These are phyloP conservation scores for Tolypocladium nubicola DNA, from an alignment of 2,329 filamentous ascomycete species.

Conservation along the genomic window DNA sequence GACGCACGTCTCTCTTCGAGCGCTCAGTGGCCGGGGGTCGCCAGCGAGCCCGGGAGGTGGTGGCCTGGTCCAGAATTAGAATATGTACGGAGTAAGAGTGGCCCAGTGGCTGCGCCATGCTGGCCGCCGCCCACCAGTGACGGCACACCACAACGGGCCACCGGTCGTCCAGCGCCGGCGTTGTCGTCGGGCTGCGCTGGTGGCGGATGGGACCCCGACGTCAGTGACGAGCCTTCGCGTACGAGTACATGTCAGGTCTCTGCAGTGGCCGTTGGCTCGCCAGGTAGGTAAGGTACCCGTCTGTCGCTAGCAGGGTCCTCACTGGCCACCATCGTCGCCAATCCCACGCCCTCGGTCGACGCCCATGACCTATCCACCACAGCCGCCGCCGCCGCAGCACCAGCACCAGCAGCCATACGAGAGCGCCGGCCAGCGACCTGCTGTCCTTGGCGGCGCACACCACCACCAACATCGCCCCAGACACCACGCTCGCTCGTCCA, in stretches of 20 bases:
- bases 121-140: conserved; percentile 4
- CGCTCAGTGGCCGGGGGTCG: not conserved
- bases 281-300: not conserved
- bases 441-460: not conserved
- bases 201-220: not conserved
- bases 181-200: not conserved
- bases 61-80: conserved; percentile 23
- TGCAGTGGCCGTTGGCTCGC: not conserved
- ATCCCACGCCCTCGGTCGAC: not conserved
- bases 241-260: not conserved
- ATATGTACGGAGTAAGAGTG: conserved; percentile 9
- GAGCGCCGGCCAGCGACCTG: not conserved
- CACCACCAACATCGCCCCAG: not conserved
- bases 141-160: not conserved
- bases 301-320: not conserved
- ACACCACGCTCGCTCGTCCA: not conserved
- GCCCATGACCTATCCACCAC: not conserved
- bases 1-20: conserved; percentile 2
- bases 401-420: not conserved
- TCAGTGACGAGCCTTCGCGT: not conserved
- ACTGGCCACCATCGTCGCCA: not conserved
- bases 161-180: not conserved
- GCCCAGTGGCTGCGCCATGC: conserved; percentile 21
- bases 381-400: not conserved
- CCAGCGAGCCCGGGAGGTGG: not conserved